These are phyloP conservation scores for Trichoderma sp. DNA, from an alignment of 2,329 filamentous ascomycete species.

Conservation along the genomic window DNA sequence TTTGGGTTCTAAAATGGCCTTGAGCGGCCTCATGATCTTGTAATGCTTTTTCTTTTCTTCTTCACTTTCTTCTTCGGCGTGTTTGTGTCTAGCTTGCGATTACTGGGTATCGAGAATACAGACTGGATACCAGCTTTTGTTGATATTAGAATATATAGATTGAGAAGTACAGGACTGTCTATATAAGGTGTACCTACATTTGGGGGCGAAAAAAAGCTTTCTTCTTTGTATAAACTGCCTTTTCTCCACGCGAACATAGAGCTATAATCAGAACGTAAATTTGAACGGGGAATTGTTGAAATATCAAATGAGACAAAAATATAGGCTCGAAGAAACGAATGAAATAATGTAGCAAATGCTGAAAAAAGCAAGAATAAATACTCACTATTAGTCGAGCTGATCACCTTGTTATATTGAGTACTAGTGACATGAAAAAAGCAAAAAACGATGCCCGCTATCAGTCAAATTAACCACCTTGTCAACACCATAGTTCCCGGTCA, in stretches of 20 bases:
- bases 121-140: not conserved
- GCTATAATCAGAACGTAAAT: too few species aligned
- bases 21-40: not conserved
- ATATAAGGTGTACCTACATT: not conserved
- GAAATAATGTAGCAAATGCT: not conserved
- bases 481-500: too few species aligned
- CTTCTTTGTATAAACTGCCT: not conserved
- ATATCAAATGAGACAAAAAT: too few species aligned
- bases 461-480: too few species aligned
- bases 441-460: too few species aligned
- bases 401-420: slow-evolving; percentile 26
- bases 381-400: slow-evolving; percentile 26
- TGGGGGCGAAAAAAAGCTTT: not conserved
- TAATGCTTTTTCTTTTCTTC: not conserved
- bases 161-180: slow-evolving; percentile 7
- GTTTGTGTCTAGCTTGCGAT: not conserved
- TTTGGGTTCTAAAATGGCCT: not conserved
- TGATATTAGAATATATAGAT: not conserved
- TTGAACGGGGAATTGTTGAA: too few species aligned
- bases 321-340: too few species aligned
- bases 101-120: not conserved
- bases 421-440: too few species aligned
- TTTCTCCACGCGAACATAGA: too few species aligned
- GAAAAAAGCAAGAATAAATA: slow-evolving; percentile 5
- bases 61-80: not conserved